Conservation (phyloP, 2,329 filamentous ascomycete species). For the Pseudogymnoascus sp. region DNA sequence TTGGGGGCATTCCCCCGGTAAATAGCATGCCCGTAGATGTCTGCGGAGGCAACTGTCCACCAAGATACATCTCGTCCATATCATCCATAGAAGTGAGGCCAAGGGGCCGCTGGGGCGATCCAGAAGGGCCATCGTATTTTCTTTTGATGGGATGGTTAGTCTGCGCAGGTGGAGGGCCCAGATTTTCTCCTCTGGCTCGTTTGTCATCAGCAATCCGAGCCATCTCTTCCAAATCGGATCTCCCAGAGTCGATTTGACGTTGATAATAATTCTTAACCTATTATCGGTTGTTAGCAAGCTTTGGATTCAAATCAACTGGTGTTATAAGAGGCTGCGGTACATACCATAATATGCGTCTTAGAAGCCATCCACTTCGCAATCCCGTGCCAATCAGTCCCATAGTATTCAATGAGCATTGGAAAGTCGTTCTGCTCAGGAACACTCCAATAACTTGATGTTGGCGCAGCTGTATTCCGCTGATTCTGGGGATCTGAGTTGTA, state of each 20-base stretch:
- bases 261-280: constrained; percentile 63
- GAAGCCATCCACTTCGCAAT: constrained; percentile 75
- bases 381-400: constrained; percentile 68
- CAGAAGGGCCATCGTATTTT: constrained; percentile 39
- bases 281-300: constrained; percentile 26
- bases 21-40: constrained; percentile 15
- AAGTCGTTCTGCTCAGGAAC: constrained; percentile 75
- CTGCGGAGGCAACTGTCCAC: constrained; percentile 9
- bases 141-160: constrained; percentile 42
- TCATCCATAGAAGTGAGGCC: constrained; percentile 36
- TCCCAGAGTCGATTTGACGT: constrained; percentile 50
- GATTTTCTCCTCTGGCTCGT: constrained; percentile 45
- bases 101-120: constrained; percentile 36
- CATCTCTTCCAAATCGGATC: constrained; percentile 50
- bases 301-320: constrained; percentile 21
- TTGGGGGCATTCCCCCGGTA: not conserved
- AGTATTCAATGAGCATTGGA: constrained; percentile 59
- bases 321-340: constrained; percentile 26
- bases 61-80: constrained; percentile 33
- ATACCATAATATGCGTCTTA: constrained; percentile 79
- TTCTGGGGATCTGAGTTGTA: constrained; percentile 16
- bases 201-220: constrained; percentile 52
- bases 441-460: constrained; percentile 79
- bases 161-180: constrained; percentile 51
- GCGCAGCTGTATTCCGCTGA: constrained; percentile 31